phyloP scores from a whole-genome alignment of 352 stramenopile species.

The Pythium dissimile region DNA sequence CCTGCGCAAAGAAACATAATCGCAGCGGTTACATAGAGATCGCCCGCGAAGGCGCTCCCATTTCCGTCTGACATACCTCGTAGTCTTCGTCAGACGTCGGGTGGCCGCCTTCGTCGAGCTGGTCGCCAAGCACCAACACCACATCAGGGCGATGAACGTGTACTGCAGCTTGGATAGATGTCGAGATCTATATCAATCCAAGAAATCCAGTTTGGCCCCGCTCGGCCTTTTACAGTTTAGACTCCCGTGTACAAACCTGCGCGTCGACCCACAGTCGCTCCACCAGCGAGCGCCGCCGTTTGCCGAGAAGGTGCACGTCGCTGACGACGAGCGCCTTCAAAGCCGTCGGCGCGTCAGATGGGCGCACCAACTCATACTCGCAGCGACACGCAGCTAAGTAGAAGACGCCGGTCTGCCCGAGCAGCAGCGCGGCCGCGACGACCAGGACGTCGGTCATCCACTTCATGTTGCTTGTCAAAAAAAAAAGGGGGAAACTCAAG shows the following conservation, averaged over 20 bases:
- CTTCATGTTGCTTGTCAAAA: not conserved
- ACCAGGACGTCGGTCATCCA: slow-evolving; percentile 13
- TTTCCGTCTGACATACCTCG: slow-evolving; percentile 32
- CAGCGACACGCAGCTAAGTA: slow-evolving; percentile 43
- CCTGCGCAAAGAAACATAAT: too few relatives aligned
- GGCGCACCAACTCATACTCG: not conserved
- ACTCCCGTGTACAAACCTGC: slow-evolving; percentile 40
- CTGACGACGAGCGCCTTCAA: slow-evolving; percentile 55
- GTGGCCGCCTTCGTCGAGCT: slow-evolving; percentile 66
- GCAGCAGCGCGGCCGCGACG: slow-evolving; percentile 24
- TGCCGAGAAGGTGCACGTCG: slow-evolving; percentile 75
- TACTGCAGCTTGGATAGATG: slow-evolving; percentile 37
- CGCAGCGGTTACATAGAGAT: too few relatives aligned
- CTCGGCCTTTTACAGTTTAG: too few relatives aligned
- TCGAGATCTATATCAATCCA: slow-evolving; percentile 26
- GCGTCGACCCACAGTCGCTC: slow-evolving; percentile 74
- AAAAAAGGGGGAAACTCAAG: too few relatives aligned
- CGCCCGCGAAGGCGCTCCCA: too few relatives aligned
- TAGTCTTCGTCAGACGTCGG: slow-evolving; percentile 47
- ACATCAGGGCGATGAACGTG: slow-evolving; percentile 49
- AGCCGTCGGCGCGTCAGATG: not conserved
- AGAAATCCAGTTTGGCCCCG: too few relatives aligned
- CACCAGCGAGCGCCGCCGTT: slow-evolving; percentile 46
- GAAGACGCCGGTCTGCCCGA: slow-evolving; percentile 56
- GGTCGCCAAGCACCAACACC: slow-evolving; percentile 65